Percentiles rank a stretch among this genome's conserved stretches.
Conservation (phyloP, 768 basidiomycete genomes). For the Lentinula boryana region DNA sequence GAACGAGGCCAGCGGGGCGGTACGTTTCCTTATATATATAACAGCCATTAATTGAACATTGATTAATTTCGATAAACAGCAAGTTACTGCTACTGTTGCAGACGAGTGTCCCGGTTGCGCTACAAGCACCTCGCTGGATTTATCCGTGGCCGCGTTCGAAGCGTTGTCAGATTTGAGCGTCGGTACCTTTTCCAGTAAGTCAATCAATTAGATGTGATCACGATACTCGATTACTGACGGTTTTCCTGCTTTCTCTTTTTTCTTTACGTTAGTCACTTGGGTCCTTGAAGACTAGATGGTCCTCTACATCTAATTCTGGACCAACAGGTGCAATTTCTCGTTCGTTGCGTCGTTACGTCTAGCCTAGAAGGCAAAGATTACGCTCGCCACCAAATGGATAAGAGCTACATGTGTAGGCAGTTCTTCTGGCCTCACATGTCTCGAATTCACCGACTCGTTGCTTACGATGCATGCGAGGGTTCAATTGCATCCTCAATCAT, state of each 20-base stretch:
- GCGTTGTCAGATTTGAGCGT: background rate
- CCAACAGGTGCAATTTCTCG: background rate
- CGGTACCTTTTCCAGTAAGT: background rate
- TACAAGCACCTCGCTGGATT: conserved; percentile 40
- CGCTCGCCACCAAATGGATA: background rate
- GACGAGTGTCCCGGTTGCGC: conserved; percentile 55
- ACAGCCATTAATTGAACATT: background rate
- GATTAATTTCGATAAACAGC: conserved; percentile 7
- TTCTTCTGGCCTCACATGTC: background rate
- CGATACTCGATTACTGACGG: background rate
- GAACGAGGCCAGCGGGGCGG: conserved; percentile 53
- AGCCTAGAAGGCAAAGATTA: background rate
- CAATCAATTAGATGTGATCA: background rate
- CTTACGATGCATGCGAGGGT: too few species aligned
- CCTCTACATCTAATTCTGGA: background rate
- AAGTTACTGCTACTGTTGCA: conserved; percentile 40
- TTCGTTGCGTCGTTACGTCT: background rate
- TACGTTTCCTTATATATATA: conserved; percentile 7
- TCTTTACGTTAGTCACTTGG: background rate
- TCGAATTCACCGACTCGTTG: background rate
- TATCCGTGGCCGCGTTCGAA: conserved; percentile 44
- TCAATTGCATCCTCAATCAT: too few species aligned
- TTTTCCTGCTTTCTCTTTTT: background rate
- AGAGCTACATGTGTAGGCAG: background rate
- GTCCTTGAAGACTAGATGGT: background rate